Evolutionary conservation across 2,329 filamentous ascomycete genomes (phyloP).

Genomic region (Cladophialophora bantiana): DNA sequence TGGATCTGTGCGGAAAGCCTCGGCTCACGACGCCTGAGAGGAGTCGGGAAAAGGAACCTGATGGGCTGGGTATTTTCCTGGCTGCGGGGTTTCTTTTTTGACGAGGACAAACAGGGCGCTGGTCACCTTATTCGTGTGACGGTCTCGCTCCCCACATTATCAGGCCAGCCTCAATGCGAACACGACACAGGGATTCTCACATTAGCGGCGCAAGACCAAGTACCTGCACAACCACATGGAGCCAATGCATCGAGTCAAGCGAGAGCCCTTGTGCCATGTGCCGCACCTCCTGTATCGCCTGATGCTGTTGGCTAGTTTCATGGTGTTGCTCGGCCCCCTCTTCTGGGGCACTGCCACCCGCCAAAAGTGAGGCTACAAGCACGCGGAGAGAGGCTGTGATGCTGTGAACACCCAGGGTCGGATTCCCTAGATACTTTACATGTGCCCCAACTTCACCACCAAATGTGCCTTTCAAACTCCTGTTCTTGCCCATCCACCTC

Average conservation of each 20-base stretch:
- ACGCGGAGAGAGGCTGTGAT: conserved; percentile 41
- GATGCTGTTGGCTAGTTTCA: neutral
- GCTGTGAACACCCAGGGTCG: conserved; percentile 51
- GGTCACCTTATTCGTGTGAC: neutral
- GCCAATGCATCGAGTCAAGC: neutral
- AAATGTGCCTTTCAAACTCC: neutral
- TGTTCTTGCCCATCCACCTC: neutral
- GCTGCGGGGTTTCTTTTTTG: neutral
- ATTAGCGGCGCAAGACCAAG: neutral
- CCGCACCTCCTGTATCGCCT: neutral
- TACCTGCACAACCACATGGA: neutral
- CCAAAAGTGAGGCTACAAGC: conserved; percentile 57
- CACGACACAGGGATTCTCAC: neutral
- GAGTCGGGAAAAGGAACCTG: conserved; percentile 6
- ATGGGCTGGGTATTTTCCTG: neutral
- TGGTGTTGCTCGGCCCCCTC: conserved; percentile 1
- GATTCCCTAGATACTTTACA: neutral
- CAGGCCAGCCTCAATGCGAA: neutral
- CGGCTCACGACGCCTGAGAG: neutral
- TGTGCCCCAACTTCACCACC: neutral
- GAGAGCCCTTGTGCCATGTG: neutral
- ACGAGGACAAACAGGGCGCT: neutral
- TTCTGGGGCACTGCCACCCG: conserved; percentile 24
- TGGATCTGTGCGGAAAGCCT: neutral
- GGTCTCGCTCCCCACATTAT: neutral